Base-by-base conservation (phyloP, 257 asterid species). In the Parsonsia alboflavescens region DNA sequence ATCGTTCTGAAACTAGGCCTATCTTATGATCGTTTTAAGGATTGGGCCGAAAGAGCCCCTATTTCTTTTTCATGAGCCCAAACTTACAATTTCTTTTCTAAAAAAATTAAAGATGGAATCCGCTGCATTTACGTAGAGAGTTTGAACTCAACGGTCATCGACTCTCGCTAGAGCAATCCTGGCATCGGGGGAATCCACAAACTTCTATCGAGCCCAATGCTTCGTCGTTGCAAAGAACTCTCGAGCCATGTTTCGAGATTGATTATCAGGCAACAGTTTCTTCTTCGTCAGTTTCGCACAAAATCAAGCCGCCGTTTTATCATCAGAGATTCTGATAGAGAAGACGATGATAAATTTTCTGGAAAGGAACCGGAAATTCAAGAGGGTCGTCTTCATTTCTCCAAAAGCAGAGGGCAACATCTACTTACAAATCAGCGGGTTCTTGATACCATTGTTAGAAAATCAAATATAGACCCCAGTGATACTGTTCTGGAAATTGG, bases 401-500 rank as follows among this genome's bases (percentile, higher is more conserved):
- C 83, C 64, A 95, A 95, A 80, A 88, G 96, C 85, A 86, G 91
- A 80, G 99, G 99, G 21, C 98, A 92, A 78, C 97, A 94, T 77
- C 95, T 94, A 42, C 93, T 95, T 16, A 95, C 90, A 59, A 92
- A 89, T 79, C 81, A 86, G 2, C 84, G 96, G 57, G 82, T 94
- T 19, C 88, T 92, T 15, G 95, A 90, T 42, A 66, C 93, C 49
- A 92, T 95, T 49, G 88, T 95, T 24, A 81, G 84, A 44, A 82
- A 78, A 74, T 89, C 99, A n/a, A 78, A 81, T 57, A 80, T 95
- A 68, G 84, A 77, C 30, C 79, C 92, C 12, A 86, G 86, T 54
- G 99, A 95, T 39, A 92, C 97, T 6, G 96, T 95, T 68, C 74
- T 95, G 69, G 99, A 95, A 77, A 90, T 95, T 75, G 99, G 99